Evolutionary conservation across 768 basidiomycete species (phyloP).

Genomic region (Serpula lacrymans): DNA sequence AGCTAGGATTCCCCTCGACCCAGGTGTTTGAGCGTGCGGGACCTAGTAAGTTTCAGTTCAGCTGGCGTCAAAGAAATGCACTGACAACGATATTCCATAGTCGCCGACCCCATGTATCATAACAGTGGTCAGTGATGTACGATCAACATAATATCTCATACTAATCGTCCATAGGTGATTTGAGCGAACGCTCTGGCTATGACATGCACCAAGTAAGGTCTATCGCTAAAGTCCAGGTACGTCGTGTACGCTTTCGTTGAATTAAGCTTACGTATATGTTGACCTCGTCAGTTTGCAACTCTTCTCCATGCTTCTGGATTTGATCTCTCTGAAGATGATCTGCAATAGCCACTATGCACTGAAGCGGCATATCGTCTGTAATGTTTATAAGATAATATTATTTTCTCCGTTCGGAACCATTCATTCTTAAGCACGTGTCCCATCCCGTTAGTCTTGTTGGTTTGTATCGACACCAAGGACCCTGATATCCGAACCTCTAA

Average conservation of each 20-base stretch:
- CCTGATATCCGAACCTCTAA: too few relatives aligned
- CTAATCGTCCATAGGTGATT: slow-evolving; percentile 47
- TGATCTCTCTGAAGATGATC: slow-evolving; percentile 29
- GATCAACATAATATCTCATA: slow-evolving; percentile 2
- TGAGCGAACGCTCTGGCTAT: slow-evolving; percentile 76
- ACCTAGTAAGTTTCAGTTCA: slow-evolving; percentile 42
- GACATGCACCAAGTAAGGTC: slow-evolving; percentile 78
- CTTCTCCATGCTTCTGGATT: slow-evolving; percentile 68
- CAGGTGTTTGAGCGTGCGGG: slow-evolving; percentile 89
- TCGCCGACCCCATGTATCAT: slow-evolving; percentile 88
- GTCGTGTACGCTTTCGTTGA: slow-evolving; percentile 12
- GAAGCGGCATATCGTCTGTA: too few relatives aligned
- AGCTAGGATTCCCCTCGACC: slow-evolving; percentile 81
- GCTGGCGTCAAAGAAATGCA: slow-evolving; percentile 3
- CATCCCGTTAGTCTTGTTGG: too few relatives aligned
- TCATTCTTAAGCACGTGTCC: too few relatives aligned
- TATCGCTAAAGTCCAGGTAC: slow-evolving; percentile 85
- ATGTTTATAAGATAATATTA: too few relatives aligned
- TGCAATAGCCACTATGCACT: too few relatives aligned
- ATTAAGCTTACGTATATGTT: neutral
- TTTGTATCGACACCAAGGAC: too few relatives aligned
- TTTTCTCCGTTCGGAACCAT: too few relatives aligned
- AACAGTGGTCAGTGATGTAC: slow-evolving; percentile 54
- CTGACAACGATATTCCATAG: too few relatives aligned
- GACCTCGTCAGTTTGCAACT: slow-evolving; percentile 56